phyloP scores from a whole-genome alignment of 2,329 filamentous ascomycete species.

The Botrytis medusae region DNA sequence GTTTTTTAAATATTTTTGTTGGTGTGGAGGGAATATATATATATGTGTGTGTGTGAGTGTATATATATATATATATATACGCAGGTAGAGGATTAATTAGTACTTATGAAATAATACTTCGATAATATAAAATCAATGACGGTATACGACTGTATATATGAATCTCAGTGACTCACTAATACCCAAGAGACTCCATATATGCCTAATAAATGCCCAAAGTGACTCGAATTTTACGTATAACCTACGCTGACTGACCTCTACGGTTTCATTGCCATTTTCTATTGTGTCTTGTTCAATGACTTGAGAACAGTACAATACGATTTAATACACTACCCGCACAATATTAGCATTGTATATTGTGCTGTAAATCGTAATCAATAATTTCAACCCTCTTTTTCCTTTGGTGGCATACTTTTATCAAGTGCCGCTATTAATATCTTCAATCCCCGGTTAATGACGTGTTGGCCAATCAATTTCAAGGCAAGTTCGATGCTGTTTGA shows the following conservation, averaged over 20 bases:
- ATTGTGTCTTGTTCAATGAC: background rate
- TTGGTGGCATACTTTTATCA: background rate
- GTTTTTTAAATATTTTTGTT: background rate
- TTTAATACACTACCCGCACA: background rate
- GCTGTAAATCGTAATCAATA: background rate
- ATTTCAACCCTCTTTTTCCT: background rate
- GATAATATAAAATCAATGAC: no score
- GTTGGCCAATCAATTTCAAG: slow-evolving; percentile 13
- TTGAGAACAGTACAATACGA: background rate
- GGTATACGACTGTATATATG: background rate
- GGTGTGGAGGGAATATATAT: no score
- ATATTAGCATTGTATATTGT: background rate
- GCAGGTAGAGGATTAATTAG: no score
- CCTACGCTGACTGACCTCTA: background rate
- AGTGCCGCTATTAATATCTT: background rate
- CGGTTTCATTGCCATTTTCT: background rate
- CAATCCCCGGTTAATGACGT: slow-evolving; percentile 14
- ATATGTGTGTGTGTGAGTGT: no score
- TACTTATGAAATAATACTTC: background rate
- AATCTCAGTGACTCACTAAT: background rate
- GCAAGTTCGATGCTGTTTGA: background rate
- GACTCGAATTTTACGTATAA: no score
- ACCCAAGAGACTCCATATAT: background rate
- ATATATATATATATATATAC: no score
- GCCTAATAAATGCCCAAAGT: background rate